Evolutionary conservation across 331 rosid genomes (phyloP).

Genomic region (Malus hybrid): DNA sequence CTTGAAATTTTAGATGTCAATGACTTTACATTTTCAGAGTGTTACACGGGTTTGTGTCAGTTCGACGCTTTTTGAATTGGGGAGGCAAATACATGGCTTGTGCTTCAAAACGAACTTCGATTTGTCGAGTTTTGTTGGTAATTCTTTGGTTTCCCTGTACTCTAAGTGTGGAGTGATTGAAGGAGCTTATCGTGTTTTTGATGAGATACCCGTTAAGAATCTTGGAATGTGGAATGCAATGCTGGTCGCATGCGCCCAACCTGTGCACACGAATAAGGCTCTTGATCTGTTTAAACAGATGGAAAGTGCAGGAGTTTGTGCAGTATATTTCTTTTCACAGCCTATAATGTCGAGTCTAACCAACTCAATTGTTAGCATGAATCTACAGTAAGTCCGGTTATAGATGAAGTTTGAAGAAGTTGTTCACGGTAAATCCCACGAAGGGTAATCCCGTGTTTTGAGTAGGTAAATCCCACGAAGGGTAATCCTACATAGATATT

Average conservation of each 20-base stretch:
- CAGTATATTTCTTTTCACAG: too few species aligned
- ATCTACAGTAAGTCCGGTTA: too few species aligned
- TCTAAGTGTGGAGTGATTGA: conserved; percentile 75
- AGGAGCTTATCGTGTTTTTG: conserved; percentile 54
- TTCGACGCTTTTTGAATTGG: conserved; percentile 62
- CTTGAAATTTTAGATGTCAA: conserved; percentile 37
- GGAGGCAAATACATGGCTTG: conserved; percentile 66
- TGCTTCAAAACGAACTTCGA: conserved; percentile 68
- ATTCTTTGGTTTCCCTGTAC: conserved; percentile 65
- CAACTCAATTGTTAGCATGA: too few species aligned
- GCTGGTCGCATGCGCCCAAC: conserved; percentile 79
- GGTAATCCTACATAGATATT: too few species aligned
- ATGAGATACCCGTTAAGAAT: conserved; percentile 45
- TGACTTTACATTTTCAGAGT: conserved; percentile 41
- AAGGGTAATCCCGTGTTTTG: too few species aligned
- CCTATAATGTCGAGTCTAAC: too few species aligned
- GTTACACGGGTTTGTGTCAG: conserved; percentile 64
- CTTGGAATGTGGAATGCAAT: conserved; percentile 95
- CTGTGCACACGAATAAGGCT: conserved; percentile 46
- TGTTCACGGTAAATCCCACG: too few species aligned
- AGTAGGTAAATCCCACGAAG: too few species aligned
- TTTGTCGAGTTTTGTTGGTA: conserved; percentile 63
- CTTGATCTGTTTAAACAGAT: conserved; percentile 53
- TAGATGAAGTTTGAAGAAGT: too few species aligned
- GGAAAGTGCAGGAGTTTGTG: conserved; percentile 44